Evolutionary conservation across 768 basidiomycete species (phyloP).

Genomic region (Rhizopogon sp.): DNA sequence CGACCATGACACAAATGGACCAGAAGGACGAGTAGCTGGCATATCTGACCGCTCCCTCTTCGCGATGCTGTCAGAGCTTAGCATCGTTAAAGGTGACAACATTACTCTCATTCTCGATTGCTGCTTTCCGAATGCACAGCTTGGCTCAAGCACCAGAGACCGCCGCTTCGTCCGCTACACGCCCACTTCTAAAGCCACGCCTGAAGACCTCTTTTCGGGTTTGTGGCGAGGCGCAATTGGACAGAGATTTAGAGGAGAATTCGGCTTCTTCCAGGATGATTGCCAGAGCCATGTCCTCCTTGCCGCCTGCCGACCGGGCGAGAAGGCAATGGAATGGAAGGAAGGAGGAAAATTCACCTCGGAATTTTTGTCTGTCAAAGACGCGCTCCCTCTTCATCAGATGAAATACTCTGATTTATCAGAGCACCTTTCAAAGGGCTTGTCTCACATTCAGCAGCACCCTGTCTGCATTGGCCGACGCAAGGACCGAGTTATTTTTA

Average conservation of each 20-base stretch:
- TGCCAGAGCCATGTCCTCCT: slow-evolving; percentile 47
- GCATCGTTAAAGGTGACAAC: slow-evolving; percentile 57
- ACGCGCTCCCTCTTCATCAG: slow-evolving; percentile 45
- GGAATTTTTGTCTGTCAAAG: slow-evolving; percentile 44
- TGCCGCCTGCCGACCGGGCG: slow-evolving; percentile 50
- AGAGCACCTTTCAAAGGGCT: slow-evolving; percentile 33
- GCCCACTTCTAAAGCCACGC: slow-evolving; percentile 46
- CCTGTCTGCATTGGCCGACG: slow-evolving; percentile 47
- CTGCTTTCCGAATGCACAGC: slow-evolving; percentile 47
- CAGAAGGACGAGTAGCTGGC: slow-evolving; percentile 47
- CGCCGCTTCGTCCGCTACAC: slow-evolving; percentile 55
- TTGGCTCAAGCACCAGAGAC: slow-evolving; percentile 35
- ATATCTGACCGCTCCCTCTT: slow-evolving; percentile 65
- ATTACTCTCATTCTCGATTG: slow-evolving; percentile 65
- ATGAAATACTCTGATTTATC: slow-evolving; percentile 47
- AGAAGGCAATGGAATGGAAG: slow-evolving; percentile 56
- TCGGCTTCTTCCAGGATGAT: slow-evolving; percentile 40
- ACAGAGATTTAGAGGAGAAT: slow-evolving; percentile 28
- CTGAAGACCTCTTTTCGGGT: slow-evolving; percentile 50
- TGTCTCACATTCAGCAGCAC: slow-evolving; percentile 36
- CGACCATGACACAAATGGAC: slow-evolving; percentile 52
- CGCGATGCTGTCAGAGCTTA: slow-evolving; percentile 55
- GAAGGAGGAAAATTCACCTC: slow-evolving; percentile 59
- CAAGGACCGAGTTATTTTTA: slow-evolving; percentile 47
- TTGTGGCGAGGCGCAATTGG: slow-evolving; percentile 49